Conservation (phyloP, 2,329 filamentous ascomycete genomes). For the Diaporthe velutina region DNA sequence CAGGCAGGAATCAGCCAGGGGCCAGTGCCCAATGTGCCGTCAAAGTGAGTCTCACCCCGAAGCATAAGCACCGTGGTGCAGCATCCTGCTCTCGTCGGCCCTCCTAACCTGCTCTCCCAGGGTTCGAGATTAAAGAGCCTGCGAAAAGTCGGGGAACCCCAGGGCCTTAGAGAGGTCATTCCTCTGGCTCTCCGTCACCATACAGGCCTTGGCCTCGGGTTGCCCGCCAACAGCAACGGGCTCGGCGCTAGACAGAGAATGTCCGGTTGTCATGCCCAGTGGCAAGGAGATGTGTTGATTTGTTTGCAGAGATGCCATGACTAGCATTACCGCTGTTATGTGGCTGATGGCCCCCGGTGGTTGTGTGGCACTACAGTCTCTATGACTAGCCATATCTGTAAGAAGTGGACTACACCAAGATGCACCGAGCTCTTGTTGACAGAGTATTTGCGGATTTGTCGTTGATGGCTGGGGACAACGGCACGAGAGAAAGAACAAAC, state of each 20-base stretch:
- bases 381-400: not conserved
- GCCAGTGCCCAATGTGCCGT: constrained; percentile 97
- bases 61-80: not conserved
- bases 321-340: not conserved
- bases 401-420: not conserved
- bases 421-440: not conserved
- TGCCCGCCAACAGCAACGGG: not conserved
- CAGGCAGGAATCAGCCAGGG: constrained; percentile 91
- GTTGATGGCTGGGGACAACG: too few species aligned
- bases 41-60: constrained; percentile 73
- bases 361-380: not conserved
- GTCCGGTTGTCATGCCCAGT: not conserved
- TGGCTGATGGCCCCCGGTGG: too few species aligned
- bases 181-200: not conserved
- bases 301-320: not conserved
- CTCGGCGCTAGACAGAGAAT: not conserved
- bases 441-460: not conserved
- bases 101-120: constrained; percentile 40
- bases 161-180: constrained; percentile 26
- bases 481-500: not conserved
- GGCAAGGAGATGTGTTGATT: not conserved
- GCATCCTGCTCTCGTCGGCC: not conserved
- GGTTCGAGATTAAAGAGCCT: constrained; percentile 50
- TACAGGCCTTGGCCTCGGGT: not conserved
- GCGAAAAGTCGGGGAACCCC: constrained; percentile 41